Conservation (phyloP, 805 yeast genomes). For the Candida cerambycidarum region DNA sequence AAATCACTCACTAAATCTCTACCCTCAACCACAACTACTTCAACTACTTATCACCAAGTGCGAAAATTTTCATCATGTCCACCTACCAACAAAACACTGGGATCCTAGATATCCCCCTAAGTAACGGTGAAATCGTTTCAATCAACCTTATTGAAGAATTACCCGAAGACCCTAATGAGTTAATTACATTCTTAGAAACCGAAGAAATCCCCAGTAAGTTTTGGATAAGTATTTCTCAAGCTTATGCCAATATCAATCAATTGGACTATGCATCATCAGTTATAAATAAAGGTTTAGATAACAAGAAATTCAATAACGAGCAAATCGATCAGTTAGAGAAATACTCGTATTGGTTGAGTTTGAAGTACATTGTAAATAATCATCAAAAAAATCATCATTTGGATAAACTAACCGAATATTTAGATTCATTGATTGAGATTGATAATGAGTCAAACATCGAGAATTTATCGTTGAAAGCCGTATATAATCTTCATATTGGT, state of each 20-base stretch:
- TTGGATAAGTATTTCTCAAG: conserved; percentile 84
- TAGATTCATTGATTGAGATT: conserved; percentile 5
- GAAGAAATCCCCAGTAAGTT: conserved; percentile 74
- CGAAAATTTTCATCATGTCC: conserved; percentile 11
- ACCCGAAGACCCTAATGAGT: conserved; percentile 86
- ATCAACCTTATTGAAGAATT: conserved; percentile 78
- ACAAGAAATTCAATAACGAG: conserved; percentile 6
- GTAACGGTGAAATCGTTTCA: conserved; percentile 79
- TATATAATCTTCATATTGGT: conserved; percentile 55
- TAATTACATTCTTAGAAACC: conserved; percentile 72
- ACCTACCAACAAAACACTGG: conserved; percentile 31
- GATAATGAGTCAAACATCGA: conserved; percentile 8
- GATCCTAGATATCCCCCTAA: conserved; percentile 66
- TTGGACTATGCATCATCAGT: conserved; percentile 64
- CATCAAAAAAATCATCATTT: conserved; percentile 25
- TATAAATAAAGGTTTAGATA: conserved; percentile 52
- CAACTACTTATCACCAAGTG: no score
- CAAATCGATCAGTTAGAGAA: conserved; percentile 7
- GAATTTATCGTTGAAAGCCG: conserved; percentile 47
- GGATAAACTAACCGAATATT: conserved; percentile 10
- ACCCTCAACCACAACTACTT: no score
- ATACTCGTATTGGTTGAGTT: conserved; percentile 56
- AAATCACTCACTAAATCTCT: no score
- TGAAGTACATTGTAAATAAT: conserved; percentile 38
- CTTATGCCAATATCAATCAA: conserved; percentile 66